Conservation (phyloP, 495 filamentous ascomycete species). For the Jackrogersella multiformis region DNA sequence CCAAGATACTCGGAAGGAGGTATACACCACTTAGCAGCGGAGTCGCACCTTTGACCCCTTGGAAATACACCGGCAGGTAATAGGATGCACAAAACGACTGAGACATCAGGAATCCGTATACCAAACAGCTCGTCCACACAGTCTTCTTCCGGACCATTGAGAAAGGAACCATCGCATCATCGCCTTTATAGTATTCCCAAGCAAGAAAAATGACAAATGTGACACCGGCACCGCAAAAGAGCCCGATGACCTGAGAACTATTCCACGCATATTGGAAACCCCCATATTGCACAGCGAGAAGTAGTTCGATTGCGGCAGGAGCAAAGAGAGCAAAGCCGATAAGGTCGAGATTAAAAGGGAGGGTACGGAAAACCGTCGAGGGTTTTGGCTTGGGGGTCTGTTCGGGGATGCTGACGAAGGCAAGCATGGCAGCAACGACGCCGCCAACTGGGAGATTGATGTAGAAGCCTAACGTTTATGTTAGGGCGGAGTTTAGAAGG, state of each 20-base stretch:
- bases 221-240: conserved; percentile 52
- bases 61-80: conserved; percentile 72
- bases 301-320: conserved; percentile 50
- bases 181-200: conserved; percentile 56
- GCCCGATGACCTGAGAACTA: conserved; percentile 37
- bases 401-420: conserved; percentile 55
- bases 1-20: conserved; percentile 59
- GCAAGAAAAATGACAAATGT: conserved; percentile 51
- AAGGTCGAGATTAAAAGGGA: conserved; percentile 3
- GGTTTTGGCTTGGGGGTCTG: conserved; percentile 3
- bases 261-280: conserved; percentile 56
- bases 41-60: conserved; percentile 63
- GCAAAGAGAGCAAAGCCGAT: conserved; percentile 44
- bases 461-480: conserved; percentile 61
- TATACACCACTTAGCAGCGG: conserved; percentile 58
- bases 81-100: too few species aligned
- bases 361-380: not conserved
- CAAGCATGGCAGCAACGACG: conserved; percentile 38
- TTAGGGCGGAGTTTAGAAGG: conserved; percentile 51
- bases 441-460: conserved; percentile 53
- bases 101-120: conserved; percentile 32
- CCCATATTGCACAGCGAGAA: conserved; percentile 59
- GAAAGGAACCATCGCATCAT: conserved; percentile 51
- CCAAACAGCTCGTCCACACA: conserved; percentile 3
- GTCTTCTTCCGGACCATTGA: conserved; percentile 3